Conservation (phyloP, 352 stramenopile species). For the Pythium brachiatum region DNA sequence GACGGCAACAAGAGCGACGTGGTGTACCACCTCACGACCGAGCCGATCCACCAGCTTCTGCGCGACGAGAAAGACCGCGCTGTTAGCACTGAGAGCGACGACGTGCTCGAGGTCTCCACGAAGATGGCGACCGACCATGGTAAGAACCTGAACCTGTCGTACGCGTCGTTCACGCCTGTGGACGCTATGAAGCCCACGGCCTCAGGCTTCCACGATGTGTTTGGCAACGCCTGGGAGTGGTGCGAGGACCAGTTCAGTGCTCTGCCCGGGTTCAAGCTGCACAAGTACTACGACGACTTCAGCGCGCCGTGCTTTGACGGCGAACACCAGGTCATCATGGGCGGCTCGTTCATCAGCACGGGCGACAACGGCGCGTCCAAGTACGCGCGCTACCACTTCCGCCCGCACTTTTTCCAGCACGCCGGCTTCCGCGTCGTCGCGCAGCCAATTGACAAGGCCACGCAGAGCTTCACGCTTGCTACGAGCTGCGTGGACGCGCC, state of each 20-base stretch:
- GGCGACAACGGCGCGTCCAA: constrained; percentile 94
- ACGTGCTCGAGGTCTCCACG: constrained; percentile 69
- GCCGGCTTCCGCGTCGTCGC: constrained; percentile 93
- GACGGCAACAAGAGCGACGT: constrained; percentile 61
- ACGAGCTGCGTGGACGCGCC: constrained; percentile 74
- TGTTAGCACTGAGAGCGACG: constrained; percentile 47
- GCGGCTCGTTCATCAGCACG: constrained; percentile 93
- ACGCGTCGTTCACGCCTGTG: constrained; percentile 90
- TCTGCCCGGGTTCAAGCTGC: constrained; percentile 89
- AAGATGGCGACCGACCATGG: constrained; percentile 41
- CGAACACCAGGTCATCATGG: constrained; percentile 96
- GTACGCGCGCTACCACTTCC: constrained; percentile 96
- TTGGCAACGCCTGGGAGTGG: constrained; percentile 97
- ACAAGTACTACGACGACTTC: constrained; percentile 96
- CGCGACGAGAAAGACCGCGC: constrained; percentile 62
- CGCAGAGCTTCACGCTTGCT: constrained; percentile 49
- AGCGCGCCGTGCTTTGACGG: constrained; percentile 97
- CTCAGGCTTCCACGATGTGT: constrained; percentile 91
- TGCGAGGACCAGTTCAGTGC: constrained; percentile 95
- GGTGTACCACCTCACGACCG: constrained; percentile 89
- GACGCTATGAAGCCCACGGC: constrained; percentile 66
- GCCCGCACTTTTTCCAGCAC: constrained; percentile 97
- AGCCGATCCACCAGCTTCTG: constrained; percentile 92
- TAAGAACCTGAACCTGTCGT: constrained; percentile 93
- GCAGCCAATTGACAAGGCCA: constrained; percentile 65